Evolutionary conservation across 2,329 filamentous ascomycete species (phyloP).

Genomic region (Xylariaceae sp.): DNA sequence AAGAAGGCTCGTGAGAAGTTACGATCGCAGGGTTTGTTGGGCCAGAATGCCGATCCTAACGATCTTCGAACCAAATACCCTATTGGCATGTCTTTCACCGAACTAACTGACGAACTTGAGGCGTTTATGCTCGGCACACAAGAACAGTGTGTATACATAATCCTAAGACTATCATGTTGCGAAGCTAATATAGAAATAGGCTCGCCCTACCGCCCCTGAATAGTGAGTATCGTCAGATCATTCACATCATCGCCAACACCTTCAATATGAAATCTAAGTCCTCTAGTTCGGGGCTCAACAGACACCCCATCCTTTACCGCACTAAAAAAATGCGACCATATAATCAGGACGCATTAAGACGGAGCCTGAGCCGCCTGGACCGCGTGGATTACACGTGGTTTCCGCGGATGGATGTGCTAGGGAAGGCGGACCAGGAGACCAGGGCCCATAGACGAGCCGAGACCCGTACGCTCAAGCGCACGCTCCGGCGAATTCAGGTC

Average conservation of each 20-base stretch:
- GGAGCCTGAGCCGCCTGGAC: slow-evolving; percentile 41
- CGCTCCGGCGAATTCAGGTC: too few relatives aligned
- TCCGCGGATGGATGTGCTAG: slow-evolving; percentile 45
- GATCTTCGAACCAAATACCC: slow-evolving; percentile 68
- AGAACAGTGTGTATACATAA: slow-evolving; percentile 57
- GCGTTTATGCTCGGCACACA: slow-evolving; percentile 62
- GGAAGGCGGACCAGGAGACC: slow-evolving; percentile 28
- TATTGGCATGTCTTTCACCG: slow-evolving; percentile 64
- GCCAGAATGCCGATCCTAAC: slow-evolving; percentile 51
- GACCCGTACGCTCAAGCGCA: slow-evolving; percentile 28
- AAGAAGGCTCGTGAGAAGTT: slow-evolving; percentile 68
- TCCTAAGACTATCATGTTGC: neutral
- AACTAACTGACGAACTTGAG: slow-evolving; percentile 69
- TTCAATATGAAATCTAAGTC: slow-evolving; percentile 84
- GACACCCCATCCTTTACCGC: slow-evolving; percentile 75
- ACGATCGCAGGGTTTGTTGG: slow-evolving; percentile 62
- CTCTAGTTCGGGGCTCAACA: slow-evolving; percentile 64
- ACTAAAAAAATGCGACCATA: slow-evolving; percentile 62
- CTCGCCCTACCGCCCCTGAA: slow-evolving; percentile 80
- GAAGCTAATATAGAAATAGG: slow-evolving; percentile 38
- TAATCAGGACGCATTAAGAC: slow-evolving; percentile 52
- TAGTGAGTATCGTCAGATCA: slow-evolving; percentile 66
- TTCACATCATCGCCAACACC: slow-evolving; percentile 73
- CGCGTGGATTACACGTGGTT: slow-evolving; percentile 54
- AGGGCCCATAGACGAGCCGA: slow-evolving; percentile 27